Percentiles rank a stretch among this genome's conserved stretches.
These are phyloP conservation scores for Fusarium sp. DNA, from an alignment of 2,329 filamentous ascomycete species.

Conservation along the genomic window DNA sequence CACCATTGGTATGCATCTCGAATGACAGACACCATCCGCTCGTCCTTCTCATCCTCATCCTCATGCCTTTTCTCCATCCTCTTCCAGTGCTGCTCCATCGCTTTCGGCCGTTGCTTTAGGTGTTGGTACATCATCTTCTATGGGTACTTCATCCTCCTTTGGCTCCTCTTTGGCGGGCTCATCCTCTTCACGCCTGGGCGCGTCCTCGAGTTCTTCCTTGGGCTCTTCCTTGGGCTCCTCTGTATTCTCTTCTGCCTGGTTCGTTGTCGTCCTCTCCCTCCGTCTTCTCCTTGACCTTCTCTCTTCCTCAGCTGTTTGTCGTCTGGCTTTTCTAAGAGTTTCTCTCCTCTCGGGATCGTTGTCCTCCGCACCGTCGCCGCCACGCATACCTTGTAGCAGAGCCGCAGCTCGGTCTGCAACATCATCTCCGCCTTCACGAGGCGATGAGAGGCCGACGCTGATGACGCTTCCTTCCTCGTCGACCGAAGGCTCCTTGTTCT, in stretches of 20 bases:
- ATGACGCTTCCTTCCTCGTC: conserved; percentile 61
- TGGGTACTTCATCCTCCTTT: conserved; percentile 22
- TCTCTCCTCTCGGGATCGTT: conserved; percentile 62
- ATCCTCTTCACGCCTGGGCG: conserved; percentile 23
- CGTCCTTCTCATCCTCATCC: conserved; percentile 34
- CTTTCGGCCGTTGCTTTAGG: conserved; percentile 31
- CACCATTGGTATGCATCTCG: conserved; percentile 40
- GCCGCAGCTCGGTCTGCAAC: conserved; percentile 86
- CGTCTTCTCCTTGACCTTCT: conserved; percentile 72
- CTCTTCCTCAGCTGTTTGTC: conserved; percentile 84
- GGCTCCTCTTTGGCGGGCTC: conserved; percentile 20
- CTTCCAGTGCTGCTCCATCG: conserved; percentile 25
- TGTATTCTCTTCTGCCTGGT: conserved; percentile 42
- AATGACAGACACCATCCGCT: conserved; percentile 27
- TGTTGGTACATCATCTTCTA: conserved; percentile 34
- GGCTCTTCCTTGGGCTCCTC: conserved; percentile 37
- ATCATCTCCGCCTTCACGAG: conserved; percentile 68
- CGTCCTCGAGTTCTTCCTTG: conserved; percentile 38
- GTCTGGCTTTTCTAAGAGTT: conserved; percentile 65
- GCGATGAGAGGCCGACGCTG: conserved; percentile 60
- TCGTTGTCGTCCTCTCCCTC: conserved; percentile 65
- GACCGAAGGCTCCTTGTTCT: conserved; percentile 49
- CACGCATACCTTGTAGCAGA: conserved; percentile 83
- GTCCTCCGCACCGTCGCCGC: conserved; percentile 66
- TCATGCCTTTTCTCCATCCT: conserved; percentile 39